Evolutionary conservation across 73 alveolate genomes (phyloP).

Genomic region (Tetrahymena elliotti): DNA sequence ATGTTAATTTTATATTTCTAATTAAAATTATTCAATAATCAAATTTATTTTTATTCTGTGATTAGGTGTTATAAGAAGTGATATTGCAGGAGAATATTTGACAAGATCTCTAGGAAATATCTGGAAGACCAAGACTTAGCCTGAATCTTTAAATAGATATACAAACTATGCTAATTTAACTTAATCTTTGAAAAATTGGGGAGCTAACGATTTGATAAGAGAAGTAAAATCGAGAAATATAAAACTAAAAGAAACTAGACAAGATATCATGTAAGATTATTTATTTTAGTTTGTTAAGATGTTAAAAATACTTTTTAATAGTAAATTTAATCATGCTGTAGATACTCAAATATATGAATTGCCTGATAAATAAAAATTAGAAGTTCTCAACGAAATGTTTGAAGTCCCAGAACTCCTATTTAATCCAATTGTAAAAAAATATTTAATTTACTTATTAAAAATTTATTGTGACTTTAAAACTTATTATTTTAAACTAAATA

Average conservation of each 20-base stretch:
- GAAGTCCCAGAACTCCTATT: constrained; percentile 20
- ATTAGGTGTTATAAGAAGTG: constrained; percentile 16
- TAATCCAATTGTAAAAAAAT: not conserved
- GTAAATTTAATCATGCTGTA: constrained; percentile 38
- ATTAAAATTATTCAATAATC: not conserved
- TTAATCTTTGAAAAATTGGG: constrained; percentile 18
- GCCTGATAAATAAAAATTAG: constrained; percentile 20
- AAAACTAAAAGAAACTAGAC: constrained; percentile 6
- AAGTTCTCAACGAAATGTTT: constrained; percentile 12
- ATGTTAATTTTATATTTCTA: not conserved
- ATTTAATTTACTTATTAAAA: no score
- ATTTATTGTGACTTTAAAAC: no score
- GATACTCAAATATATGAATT: constrained; percentile 30
- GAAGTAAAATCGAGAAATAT: constrained; percentile 7
- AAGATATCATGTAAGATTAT: not conserved
- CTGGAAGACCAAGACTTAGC: not conserved
- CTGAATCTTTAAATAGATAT: constrained; percentile 7
- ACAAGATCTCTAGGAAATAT: not conserved
- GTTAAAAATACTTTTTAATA: not conserved
- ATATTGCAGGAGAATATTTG: constrained; percentile 25
- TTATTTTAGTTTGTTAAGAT: not conserved
- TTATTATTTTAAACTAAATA: not conserved
- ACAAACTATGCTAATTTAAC: constrained; percentile 12
- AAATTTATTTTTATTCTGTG: no score
- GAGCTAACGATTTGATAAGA: constrained; percentile 23